Evolutionary conservation across 1,284 basidiomycete species (phyloP).

Genomic region (Rhodotorula glutinis): DNA sequence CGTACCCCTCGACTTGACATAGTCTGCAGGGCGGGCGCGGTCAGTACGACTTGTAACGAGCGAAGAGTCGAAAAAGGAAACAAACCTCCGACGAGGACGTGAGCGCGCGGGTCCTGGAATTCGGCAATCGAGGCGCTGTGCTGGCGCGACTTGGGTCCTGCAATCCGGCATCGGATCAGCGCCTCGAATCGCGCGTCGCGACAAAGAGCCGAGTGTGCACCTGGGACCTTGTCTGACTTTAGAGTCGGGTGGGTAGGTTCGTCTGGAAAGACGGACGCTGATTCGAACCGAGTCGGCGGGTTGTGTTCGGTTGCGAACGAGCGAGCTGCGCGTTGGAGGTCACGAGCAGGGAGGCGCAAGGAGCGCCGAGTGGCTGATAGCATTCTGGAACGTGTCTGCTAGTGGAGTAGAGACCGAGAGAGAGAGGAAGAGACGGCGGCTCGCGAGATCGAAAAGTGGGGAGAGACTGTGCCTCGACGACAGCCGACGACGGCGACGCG

Average conservation of each 20-base stretch:
- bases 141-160: constrained; percentile 1
- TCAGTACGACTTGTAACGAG: too few species aligned
- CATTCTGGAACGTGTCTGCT: too few species aligned
- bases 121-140: constrained; percentile 43
- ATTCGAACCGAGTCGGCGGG: constrained; percentile 16
- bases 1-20: constrained; percentile 11
- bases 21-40: constrained; percentile 12
- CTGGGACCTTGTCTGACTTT: constrained; percentile 44
- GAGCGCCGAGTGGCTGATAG: neutral
- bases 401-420: neutral
- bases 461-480: neutral
- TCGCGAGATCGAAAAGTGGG: too few species aligned
- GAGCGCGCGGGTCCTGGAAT: constrained; percentile 51
- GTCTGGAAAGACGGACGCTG: constrained; percentile 41
- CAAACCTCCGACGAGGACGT: constrained; percentile 48
- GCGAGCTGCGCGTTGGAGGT: neutral
- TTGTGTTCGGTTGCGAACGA: constrained; percentile 21
- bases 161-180: neutral
- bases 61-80: too few species aligned
- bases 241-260: constrained; percentile 44
- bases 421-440: neutral
- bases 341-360: neutral
- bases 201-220: constrained; percentile 7
- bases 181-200: too few species aligned
- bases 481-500: too few species aligned